Base-by-base conservation (phyloP, 441 rosid genomes). In the Raphanus hybrid region DNA sequence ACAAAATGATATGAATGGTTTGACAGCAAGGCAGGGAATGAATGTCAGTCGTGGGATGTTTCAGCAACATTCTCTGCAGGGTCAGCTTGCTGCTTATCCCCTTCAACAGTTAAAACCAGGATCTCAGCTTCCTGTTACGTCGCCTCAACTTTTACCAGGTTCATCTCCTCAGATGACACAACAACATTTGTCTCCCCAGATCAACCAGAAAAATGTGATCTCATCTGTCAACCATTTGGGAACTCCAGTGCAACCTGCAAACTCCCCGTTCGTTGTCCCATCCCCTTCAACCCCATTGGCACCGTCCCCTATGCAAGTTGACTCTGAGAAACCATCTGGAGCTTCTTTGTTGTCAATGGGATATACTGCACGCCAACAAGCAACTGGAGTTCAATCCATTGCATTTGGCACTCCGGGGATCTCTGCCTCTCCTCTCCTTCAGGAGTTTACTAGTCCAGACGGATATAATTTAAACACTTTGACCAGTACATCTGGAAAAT, bases 351-450 rank as follows among this genome's bases (percentile, higher is more conserved):
- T 87, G 64, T 81, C 93, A 65, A 88, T 86, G 81, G 92, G 86
- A 75, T 88, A 84, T 78, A 41, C 73, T 58, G 87, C 85, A 64
- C 90, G 87, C 70, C 96, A 85, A 68, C 96, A 88, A 70, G 84
- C 82, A 52, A 81, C 82, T 75, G 71, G 78, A 78, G 77, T 85
- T 68, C 93, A 86, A 16, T 91, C 97, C 68, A 95, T 91, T 81
- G 98, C 99, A 65, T 93, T 93, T 74, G 97, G 96, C 77, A 96
- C 97, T 78, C 95, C 98, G 39, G 97, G 97, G 79, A 93, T 92
- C 80, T 93, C 98, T 23, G 95, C 97, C 71, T 96, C 99, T 23
- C 99, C 98, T 68, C 81, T 93, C 84, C 97, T 93, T 64, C 91
- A 89, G 48, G 99, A 93, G 85, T 87, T 87, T 67, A 85, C 84